Evolutionary conservation across 2,329 filamentous ascomycete genomes (phyloP), one percentile per base, ranked within the genome.

Genomic region (Neoascochyta sp.): DNA sequence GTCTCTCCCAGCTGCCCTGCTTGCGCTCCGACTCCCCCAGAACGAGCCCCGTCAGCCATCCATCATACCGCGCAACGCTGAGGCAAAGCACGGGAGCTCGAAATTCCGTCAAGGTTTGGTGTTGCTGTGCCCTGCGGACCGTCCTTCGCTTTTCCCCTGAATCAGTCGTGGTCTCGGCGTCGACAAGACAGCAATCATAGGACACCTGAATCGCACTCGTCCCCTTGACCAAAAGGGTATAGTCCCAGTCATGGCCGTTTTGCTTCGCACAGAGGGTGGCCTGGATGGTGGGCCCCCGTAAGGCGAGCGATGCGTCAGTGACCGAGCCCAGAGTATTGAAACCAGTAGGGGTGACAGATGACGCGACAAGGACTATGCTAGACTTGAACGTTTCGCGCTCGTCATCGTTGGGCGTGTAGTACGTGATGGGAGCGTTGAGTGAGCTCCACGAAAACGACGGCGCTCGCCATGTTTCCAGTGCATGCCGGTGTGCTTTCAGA

Each of bases 371-470:
- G 8, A 26, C 40, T 15, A 54, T 39, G 1, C 24, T 39, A 5
- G 50, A 32, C 4, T 21, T 30, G 16, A 50, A 49, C 2, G 27
- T 27, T 18, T 46, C 30, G 11, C 37, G 39, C 16, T 57, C 53
- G 9, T 53, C 45, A 2, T 48, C 40, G 10, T 53, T 47, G 3
- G 45, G 26, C 5, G 34, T 19, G 9, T 47, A 42, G 29, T 54
- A 62, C 7, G 33, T 36, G 9, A 60, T 31, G 7, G 50, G 36
- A 7, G 36, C 34, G 13, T 61, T 41, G 5, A 62, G 34, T 23
- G 51, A 57, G 9, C 55, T 52, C 56, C 57, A 62, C 3, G 54
- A 58, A 27, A 56, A 62, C 1, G 50, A 50, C 2, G 57, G 55
- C 2, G 52, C 53, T 3, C 53, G 49, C 39, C 51, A 59, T 7